These are phyloP conservation scores for Fusarium praegraminearum DNA, from an alignment of 2,329 filamentous ascomycete genomes.

Conservation along the genomic window DNA sequence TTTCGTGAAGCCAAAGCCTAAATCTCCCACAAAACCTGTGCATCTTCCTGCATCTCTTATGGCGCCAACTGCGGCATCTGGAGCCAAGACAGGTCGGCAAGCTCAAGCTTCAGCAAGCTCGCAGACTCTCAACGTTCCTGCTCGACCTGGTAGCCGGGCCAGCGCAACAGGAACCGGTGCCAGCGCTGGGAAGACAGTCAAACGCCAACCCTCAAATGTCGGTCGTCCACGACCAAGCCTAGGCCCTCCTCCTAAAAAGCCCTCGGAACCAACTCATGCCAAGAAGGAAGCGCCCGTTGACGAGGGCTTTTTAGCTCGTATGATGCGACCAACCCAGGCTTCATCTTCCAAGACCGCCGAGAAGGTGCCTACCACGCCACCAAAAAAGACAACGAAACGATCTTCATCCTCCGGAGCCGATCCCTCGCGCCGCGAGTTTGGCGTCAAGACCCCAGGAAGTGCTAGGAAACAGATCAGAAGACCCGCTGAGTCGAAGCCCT, in stretches of 20 bases:
- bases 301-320: conserved; percentile 80
- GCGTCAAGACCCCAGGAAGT: conserved; percentile 43
- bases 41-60: conserved; percentile 75
- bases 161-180: conserved; percentile 51
- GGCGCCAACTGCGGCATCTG: conserved; percentile 77
- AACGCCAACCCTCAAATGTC: conserved; percentile 60
- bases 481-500: conserved; percentile 16
- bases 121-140: conserved; percentile 50
- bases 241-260: conserved; percentile 69
- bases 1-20: conserved; percentile 70
- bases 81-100: conserved; percentile 63
- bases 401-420: conserved; percentile 41
- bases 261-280: conserved; percentile 49
- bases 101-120: conserved; percentile 51
- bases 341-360: conserved; percentile 76
- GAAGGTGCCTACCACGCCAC: conserved; percentile 66
- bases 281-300: conserved; percentile 70
- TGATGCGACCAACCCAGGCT: conserved; percentile 81
- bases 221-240: conserved; percentile 64
- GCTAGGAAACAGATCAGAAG: conserved; percentile 38
- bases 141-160: conserved; percentile 61
- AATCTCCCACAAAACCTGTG: conserved; percentile 76
- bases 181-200: conserved; percentile 52
- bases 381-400: conserved; percentile 54
- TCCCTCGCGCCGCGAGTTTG: conserved; percentile 38